phyloP scores from a whole-genome alignment of 495 filamentous ascomycete genomes.

The Margaritispora aquatica region DNA sequence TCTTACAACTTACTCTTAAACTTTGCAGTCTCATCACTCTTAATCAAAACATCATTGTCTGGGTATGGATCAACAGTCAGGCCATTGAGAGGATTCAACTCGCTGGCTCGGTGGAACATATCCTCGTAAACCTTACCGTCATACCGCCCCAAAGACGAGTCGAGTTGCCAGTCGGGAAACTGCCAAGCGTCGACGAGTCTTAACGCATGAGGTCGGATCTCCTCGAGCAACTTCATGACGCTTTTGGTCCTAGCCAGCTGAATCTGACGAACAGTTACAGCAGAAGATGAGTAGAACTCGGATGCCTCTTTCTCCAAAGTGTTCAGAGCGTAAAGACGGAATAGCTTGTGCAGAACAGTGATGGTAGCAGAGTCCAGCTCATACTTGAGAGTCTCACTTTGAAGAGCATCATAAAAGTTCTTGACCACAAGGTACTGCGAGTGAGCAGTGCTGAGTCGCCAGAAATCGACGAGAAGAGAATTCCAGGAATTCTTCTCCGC shows the following conservation, averaged over 20 bases:
- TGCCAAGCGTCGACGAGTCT: conserved; percentile 60
- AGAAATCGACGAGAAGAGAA: conserved; percentile 66
- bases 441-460: conserved; percentile 61
- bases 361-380: conserved; percentile 48
- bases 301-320: conserved; percentile 58
- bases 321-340: conserved; percentile 58
- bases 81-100: conserved; percentile 62
- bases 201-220: conserved; percentile 62
- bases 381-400: conserved; percentile 30
- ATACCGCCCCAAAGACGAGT: conserved; percentile 54
- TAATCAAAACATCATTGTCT: conserved; percentile 50
- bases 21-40: conserved; percentile 36
- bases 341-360: conserved; percentile 51
- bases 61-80: conserved; percentile 64
- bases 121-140: conserved; percentile 67
- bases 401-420: conserved; percentile 65
- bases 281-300: conserved; percentile 60
- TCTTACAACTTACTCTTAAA: conserved; percentile 41
- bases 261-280: conserved; percentile 60
- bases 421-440: conserved; percentile 65
- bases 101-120: conserved; percentile 57
- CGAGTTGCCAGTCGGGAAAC: conserved; percentile 65
- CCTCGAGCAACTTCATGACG: conserved; percentile 58
- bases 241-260: conserved; percentile 48
- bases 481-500: conserved; percentile 66